Conservation (phyloP, 2,329 filamentous ascomycete species). For the Paraphaeosphaeria minitans region DNA sequence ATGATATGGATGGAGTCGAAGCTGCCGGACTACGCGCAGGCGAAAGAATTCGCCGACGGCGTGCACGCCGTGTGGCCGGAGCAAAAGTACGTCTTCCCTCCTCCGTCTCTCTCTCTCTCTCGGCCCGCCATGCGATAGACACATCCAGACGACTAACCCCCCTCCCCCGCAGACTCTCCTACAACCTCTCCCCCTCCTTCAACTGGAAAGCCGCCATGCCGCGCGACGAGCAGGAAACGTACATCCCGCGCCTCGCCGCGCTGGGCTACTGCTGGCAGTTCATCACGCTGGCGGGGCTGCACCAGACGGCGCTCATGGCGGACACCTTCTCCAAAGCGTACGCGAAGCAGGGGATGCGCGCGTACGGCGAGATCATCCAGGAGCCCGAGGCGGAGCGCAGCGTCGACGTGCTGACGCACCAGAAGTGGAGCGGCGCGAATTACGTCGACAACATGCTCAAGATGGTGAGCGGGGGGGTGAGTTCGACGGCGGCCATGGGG, state of each 20-base stretch:
- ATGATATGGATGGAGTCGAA: constrained; percentile 99
- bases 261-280: constrained; percentile 99
- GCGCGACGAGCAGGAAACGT: constrained; percentile 90
- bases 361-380: constrained; percentile 95
- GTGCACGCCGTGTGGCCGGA: constrained; percentile 95
- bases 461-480: constrained; percentile 95
- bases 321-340: constrained; percentile 88
- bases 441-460: constrained; percentile 95
- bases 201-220: constrained; percentile 99
- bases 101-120: constrained; percentile 8
- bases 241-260: constrained; percentile 83
- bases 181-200: constrained; percentile 98
- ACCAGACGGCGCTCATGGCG: constrained; percentile 91
- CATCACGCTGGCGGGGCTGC: constrained; percentile 97
- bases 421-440: constrained; percentile 97
- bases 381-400: constrained; percentile 93
- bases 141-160: no score
- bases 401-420: constrained; percentile 96
- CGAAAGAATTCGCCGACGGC: constrained; percentile 88
- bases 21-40: constrained; percentile 88
- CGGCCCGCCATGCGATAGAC: no score
- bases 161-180: constrained; percentile 72
- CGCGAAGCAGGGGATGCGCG: constrained; percentile 83
- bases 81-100: constrained; percentile 73
- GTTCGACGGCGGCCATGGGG: constrained; percentile 93